Percentiles rank a stretch among this genome's conserved stretches.
These are phyloP conservation scores for Pinus taeda DNA, from an alignment of 75 land plant genomes.

Conservation along the genomic window DNA sequence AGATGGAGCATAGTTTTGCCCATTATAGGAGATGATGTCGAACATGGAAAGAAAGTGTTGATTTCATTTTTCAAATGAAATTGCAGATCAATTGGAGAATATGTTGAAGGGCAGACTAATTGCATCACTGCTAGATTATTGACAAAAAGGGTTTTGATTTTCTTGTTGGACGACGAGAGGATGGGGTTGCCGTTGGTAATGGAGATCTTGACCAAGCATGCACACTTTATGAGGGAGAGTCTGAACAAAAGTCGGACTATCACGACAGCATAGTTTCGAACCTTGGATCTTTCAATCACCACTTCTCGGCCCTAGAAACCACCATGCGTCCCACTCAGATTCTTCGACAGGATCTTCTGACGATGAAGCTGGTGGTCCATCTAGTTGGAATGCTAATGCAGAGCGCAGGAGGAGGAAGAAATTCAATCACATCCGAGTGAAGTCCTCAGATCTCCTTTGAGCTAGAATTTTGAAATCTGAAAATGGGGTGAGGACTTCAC, in stretches of 20 bases:
- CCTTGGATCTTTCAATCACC: conserved; percentile 91
- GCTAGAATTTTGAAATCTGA: no score
- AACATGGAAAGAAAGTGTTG: background rate
- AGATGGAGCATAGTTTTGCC: no score
- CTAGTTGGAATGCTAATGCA: no score
- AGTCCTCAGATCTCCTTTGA: no score
- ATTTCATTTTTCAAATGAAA: background rate
- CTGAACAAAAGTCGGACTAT: conserved; percentile 63
- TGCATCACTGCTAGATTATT: background rate
- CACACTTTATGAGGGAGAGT: conserved; percentile 64
- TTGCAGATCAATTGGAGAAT: background rate
- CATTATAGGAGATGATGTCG: no score
- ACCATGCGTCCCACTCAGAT: conserved; percentile 96
- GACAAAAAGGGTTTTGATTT: background rate
- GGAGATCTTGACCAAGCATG: conserved; percentile 54
- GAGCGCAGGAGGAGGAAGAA: no score
- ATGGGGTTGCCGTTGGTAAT: conserved; percentile 44
- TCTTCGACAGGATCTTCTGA: no score
- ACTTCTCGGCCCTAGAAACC: conserved; percentile 84
- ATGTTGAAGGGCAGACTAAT: no score
- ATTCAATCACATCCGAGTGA: no score
- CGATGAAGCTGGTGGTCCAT: no score
- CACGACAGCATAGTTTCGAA: conserved; percentile 69
- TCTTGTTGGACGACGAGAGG: background rate
- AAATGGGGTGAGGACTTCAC: no score